phyloP scores from a whole-genome alignment of 768 basidiomycete species.

The Gyrodon lividus region DNA sequence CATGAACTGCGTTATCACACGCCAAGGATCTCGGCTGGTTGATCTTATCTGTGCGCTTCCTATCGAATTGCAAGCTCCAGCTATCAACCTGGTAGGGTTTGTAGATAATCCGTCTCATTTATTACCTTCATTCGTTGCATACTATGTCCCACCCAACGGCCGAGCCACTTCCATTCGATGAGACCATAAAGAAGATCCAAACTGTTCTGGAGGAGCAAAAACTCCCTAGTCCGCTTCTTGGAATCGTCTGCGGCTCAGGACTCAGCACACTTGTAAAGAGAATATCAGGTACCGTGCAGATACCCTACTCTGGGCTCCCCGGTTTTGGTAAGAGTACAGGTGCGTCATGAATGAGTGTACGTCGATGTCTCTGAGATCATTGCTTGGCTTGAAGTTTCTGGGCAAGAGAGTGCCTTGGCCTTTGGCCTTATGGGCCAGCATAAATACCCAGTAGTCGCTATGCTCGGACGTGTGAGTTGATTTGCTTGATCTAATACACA shows the following conservation, averaged over 20 bases:
- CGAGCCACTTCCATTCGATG: constrained; percentile 23
- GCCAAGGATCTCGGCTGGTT: too few relatives aligned
- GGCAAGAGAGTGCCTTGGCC: constrained; percentile 77
- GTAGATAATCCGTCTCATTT: too few relatives aligned
- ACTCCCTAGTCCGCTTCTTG: constrained; percentile 62
- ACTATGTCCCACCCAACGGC: constrained; percentile 14
- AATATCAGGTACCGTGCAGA: constrained; percentile 52
- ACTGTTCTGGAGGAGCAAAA: constrained; percentile 23
- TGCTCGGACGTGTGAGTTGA: constrained; percentile 75
- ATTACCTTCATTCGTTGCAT: too few relatives aligned
- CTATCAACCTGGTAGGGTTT: too few relatives aligned
- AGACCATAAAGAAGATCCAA: constrained; percentile 29
- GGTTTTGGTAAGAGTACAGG: constrained; percentile 81
- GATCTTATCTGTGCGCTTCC: too few relatives aligned
- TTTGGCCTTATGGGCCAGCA: constrained; percentile 72
- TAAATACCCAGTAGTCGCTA: constrained; percentile 81
- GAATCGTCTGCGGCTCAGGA: constrained; percentile 87
- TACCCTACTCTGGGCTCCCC: constrained; percentile 66
- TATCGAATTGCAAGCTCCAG: too few relatives aligned
- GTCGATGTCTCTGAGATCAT: not conserved
- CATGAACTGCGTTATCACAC: too few relatives aligned
- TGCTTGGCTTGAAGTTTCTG: constrained; percentile 51
- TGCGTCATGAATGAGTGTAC: constrained; percentile 27
- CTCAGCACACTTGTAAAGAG: constrained; percentile 69
- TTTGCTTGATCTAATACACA: not conserved